Evolutionary conservation across 1,139 yeast genomes (phyloP), one percentile per base, ranked within the genome.

Genomic region (Saccharomyces hybrid): DNA sequence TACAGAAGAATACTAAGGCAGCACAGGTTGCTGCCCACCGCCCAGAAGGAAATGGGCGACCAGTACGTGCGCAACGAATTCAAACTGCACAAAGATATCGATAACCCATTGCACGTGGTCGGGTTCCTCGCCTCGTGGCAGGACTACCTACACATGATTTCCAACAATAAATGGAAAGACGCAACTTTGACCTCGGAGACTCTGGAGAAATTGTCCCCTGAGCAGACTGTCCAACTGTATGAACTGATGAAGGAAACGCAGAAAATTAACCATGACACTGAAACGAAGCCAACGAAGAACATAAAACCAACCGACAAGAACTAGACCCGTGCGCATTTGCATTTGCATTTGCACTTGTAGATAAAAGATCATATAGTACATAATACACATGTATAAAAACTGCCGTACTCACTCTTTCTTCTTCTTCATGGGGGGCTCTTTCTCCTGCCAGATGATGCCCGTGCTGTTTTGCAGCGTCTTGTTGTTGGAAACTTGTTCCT

Each of bases 81-180:
- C 75, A 82, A 83, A 61, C 86, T 93, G n/a, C 99, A 95, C 72
- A 81, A 82, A 59, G 72, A 75, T 51, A 79, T 85, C 13, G 97
- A 90, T 62, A 90, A 93, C 69, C 98, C 99, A 1, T 76, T 90
- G 42, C 96, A 91, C 66, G 89, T 93, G 34, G 91, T 95, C 8
- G 98, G 97, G 11, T 93, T 93, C 65, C 77, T 93, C 59, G 82
- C 96, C 1, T 86, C 89, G 60, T 93, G 99, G 99, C 99, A 93
- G 67, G 91, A 88, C 63, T 93, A 93, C 65, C 78, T 88, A 56
- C 80, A 81, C 54, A 75, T 78, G 67, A 78, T 93, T 41, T 83
- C 84, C 49, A 87, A 88, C 14, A 95, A 88, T 2, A 75, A 78
- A 47, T 93, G 98, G 98, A 74, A 78, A 67, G 79, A 78, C 52